Evolutionary conservation across 345 rosid species (phyloP).

Genomic region (Syzygium oleosum): DNA sequence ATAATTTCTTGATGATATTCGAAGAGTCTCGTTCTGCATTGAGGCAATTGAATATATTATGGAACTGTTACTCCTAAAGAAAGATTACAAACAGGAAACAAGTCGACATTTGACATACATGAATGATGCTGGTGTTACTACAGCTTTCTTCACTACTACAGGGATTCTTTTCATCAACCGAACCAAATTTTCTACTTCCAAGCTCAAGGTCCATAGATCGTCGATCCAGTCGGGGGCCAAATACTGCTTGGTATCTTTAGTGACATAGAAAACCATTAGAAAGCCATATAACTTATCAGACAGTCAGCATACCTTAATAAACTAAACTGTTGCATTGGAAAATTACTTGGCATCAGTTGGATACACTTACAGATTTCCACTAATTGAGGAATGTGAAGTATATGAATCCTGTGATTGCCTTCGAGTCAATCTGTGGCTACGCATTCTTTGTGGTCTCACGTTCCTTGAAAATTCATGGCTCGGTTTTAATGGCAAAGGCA

Average conservation of each 20-base stretch:
- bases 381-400: slow-evolving; percentile 21
- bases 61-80: neutral
- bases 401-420: slow-evolving; percentile 44
- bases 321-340: neutral
- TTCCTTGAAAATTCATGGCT: slow-evolving; percentile 21
- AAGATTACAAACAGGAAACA: neutral
- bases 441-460: neutral
- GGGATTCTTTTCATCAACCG: slow-evolving; percentile 12
- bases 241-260: slow-evolving; percentile 37
- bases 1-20: slow-evolving; percentile 14
- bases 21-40: slow-evolving; percentile 5
- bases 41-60: neutral
- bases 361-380: slow-evolving; percentile 33
- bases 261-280: neutral
- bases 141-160: slow-evolving; percentile 12
- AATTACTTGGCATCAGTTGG: neutral
- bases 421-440: neutral
- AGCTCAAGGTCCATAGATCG: slow-evolving; percentile 12
- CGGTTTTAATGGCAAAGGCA: slow-evolving; percentile 37
- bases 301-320: neutral
- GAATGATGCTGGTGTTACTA: slow-evolving; percentile 22
- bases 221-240: slow-evolving; percentile 19
- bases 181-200: neutral
- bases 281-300: neutral
- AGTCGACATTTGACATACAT: slow-evolving; percentile 20